Conservation (phyloP, 192 early-diverging fungal genomes). For the Mortierella antarctica region DNA sequence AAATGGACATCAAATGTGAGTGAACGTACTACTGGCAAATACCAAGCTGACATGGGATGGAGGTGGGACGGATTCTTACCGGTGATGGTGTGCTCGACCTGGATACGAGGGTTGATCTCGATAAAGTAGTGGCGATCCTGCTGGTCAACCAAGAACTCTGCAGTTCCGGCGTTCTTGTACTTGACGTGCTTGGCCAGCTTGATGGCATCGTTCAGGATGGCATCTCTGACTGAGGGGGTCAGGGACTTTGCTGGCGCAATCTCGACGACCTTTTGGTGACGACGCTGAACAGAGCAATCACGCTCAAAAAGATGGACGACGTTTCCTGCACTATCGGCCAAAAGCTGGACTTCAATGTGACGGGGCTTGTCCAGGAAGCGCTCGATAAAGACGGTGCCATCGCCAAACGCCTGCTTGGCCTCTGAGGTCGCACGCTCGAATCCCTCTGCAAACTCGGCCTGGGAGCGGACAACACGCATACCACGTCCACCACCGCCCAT, state of each 20-base stretch:
- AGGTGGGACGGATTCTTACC: conserved; percentile 11
- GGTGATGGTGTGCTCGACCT: conserved; percentile 98
- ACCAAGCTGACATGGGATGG: background rate
- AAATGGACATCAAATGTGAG: background rate
- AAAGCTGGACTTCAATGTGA: conserved; percentile 98
- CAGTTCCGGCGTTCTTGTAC: conserved; percentile 97
- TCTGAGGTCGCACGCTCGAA: conserved; percentile 91
- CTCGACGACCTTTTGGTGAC: conserved; percentile 98
- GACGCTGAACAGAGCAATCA: conserved; percentile 97
- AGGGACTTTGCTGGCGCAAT: conserved; percentile 88
- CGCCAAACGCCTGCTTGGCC: conserved; percentile 93
- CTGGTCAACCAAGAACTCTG: conserved; percentile 94
- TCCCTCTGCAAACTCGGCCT: conserved; percentile 73
- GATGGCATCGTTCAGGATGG: conserved; percentile 90
- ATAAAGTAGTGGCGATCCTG: conserved; percentile 95
- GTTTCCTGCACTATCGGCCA: conserved; percentile 88
- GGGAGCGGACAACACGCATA: conserved; percentile 92
- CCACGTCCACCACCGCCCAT: conserved; percentile 97
- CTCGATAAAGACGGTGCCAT: conserved; percentile 96
- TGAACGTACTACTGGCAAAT: background rate
- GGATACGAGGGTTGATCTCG: conserved; percentile 98
- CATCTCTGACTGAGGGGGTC: conserved; percentile 70
- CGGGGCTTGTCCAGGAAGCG: conserved; percentile 90
- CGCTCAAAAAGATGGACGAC: conserved; percentile 93
- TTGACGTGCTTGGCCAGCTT: conserved; percentile 88